Base-by-base conservation (phyloP, 108 stramenopile species). In the Stephanodiscus minutulus region DNA sequence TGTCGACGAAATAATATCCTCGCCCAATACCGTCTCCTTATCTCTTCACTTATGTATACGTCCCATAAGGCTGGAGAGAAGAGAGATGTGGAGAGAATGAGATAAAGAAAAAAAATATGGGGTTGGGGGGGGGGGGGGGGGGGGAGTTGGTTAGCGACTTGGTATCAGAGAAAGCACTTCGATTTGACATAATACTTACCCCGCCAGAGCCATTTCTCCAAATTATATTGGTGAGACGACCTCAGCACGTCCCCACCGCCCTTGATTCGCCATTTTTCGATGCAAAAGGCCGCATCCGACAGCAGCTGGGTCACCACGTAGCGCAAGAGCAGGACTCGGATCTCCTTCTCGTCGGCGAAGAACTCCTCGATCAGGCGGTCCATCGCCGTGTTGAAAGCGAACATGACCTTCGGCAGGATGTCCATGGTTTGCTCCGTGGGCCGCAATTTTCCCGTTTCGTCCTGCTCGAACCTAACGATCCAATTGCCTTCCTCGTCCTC, bases 261-360 rank as follows among this genome's bases (percentile, higher is more conserved):
- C 59, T 92, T 92, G 18, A 75, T 82, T 22, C 79, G 65, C 88
- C 91, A 92, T 70, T 84, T 86, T 43, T 88, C 86, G 41, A 70
- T 64, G n/a, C 76, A 70, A 74, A 89, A 92, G 18, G 87, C 57
- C 0, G 88, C 82, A 72, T 92, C 91, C 0, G 84, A 85, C 12
- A 92, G 48, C 2, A 92, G 63, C 56, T 91, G 91, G 22, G 86
- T 57, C 25, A 84, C 81, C 4, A 87, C 80, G 56, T 92, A 92
- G 39, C 85, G 61, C 43, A 87, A 46, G 4, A 87, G 63, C 41
- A 92, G 68, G 57, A 79, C 28, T 56, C 91, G 88, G 24, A 92
- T 72, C 21, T 68, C 50, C 12, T 82, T 70, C 29, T 88, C 86
- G 20, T 86, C 86, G 54, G 77, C 86, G 76, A 92, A 88, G 11